Evolutionary conservation across 2,329 filamentous ascomycete genomes (phyloP), one percentile per base, ranked within the genome.

Genomic region (Botrytis galanthina): DNA sequence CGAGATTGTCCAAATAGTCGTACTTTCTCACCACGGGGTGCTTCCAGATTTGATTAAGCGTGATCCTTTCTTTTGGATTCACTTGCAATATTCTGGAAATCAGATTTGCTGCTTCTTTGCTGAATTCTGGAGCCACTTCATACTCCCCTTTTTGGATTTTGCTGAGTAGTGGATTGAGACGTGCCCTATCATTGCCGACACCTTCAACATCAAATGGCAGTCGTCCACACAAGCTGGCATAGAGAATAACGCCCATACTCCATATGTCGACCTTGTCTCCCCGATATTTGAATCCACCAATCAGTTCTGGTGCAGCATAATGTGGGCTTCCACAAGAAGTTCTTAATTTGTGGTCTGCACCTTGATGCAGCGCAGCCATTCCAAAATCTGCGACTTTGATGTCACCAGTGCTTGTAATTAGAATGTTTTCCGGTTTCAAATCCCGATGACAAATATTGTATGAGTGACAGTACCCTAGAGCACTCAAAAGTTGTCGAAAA

Each of bases 311-410:
- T 0, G 96, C 95, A 29, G 95, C 95, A 79, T 99, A 99, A 82
- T 98, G 96, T 35, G 96, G 96, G 76, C 96, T 98, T 32, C 96
- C 96, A 79, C 96, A 99, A 7, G 95, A 94, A 0, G 96, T 98
- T 73, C 89, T 92, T 42, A 99, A 87, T 80, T 91, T 91, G 77
- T 94, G 91, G 14, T 90, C 91, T 37, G 89, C 87, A 5, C 93
- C 93, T 81, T 98, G 95, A 76, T 91, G 89, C 60, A 98, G 86
- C 5, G 95, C 95, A 62, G 96, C 96, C 95, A 99, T 98, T 60
- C 96, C 95, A 82, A 99, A 99, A 82, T 99, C 96, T 70, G 95
- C 95, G 78, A 99, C 91, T 83, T 98, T 99, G 82, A 98, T 90
- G 73, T 93, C 90, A 71, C 91, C 88, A 64, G 91, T 85, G 4